Percentiles rank a stretch among this genome's conserved stretches.
phyloP scores from a whole-genome alignment of 2,329 filamentous ascomycete genomes.

The Trichothecium sympodiale region DNA sequence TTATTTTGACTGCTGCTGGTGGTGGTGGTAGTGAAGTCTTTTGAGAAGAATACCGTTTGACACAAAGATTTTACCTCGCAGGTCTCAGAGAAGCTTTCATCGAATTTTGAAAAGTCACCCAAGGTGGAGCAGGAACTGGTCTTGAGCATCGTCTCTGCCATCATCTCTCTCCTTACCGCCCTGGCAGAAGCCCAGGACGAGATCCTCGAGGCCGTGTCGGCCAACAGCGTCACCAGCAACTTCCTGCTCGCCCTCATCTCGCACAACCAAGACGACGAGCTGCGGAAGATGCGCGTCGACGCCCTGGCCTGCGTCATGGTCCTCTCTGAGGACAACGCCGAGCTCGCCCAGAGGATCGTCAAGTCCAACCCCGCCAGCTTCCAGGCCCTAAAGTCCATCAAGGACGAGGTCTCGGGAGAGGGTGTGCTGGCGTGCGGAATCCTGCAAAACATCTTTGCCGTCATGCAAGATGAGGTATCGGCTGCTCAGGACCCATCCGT shows the following conservation, averaged over 20 bases:
- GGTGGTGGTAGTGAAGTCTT: too few relatives aligned
- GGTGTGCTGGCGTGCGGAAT: slow-evolving; percentile 48
- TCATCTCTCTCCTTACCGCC: slow-evolving; percentile 40
- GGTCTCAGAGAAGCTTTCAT: slow-evolving; percentile 31
- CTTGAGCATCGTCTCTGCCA: slow-evolving; percentile 42
- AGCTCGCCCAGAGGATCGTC: slow-evolving; percentile 41
- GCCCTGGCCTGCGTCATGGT: slow-evolving; percentile 44
- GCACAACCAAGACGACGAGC: slow-evolving; percentile 29
- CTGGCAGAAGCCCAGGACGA: slow-evolving; percentile 51
- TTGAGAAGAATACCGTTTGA: neutral
- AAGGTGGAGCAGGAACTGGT: slow-evolving; percentile 42
- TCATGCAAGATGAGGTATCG: slow-evolving; percentile 17
- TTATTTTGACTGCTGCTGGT: too few relatives aligned
- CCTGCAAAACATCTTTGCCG: slow-evolving; percentile 50
- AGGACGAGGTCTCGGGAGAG: slow-evolving; percentile 32
- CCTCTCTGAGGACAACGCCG: slow-evolving; percentile 48
- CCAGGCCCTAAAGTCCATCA: slow-evolving; percentile 36
- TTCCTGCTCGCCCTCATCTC: slow-evolving; percentile 44
- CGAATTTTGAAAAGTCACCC: slow-evolving; percentile 33
- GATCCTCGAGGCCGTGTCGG: slow-evolving; percentile 42
- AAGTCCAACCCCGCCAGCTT: slow-evolving; percentile 37
- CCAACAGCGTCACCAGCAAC: slow-evolving; percentile 34
- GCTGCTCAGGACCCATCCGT: slow-evolving; percentile 10
- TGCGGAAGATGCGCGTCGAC: slow-evolving; percentile 30
- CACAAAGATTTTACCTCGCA: slow-evolving; percentile 1